phyloP scores from a whole-genome alignment of 768 basidiomycete species.

The Peribolospora baueri region DNA sequence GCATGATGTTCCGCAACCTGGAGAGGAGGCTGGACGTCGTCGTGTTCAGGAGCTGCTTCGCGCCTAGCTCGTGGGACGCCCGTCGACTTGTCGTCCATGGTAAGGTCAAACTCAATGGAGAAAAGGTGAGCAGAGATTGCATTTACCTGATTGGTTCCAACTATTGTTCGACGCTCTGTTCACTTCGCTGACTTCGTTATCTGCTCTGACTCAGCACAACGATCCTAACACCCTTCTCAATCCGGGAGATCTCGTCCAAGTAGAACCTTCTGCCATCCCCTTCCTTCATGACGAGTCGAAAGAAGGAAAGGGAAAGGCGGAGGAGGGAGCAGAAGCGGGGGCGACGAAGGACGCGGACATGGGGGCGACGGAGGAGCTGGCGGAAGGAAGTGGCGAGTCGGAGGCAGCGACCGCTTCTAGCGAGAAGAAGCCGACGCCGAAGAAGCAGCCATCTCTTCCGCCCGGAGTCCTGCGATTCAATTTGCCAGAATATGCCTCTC shows the following conservation, averaged over 20 bases:
- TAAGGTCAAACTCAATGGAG: constrained; percentile 66
- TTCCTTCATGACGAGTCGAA: constrained; percentile 28
- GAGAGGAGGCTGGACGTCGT: constrained; percentile 83
- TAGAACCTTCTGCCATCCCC: constrained; percentile 53
- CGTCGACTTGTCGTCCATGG: constrained; percentile 65
- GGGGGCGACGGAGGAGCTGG: constrained; percentile 12
- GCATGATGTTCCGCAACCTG: constrained; percentile 84
- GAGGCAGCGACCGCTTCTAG: neutral
- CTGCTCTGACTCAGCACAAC: constrained; percentile 31
- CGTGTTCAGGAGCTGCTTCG: constrained; percentile 70
- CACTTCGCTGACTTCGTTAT: neutral
- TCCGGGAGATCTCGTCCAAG: constrained; percentile 82
- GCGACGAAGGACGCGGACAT: constrained; percentile 7
- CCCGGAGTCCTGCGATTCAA: constrained; percentile 32
- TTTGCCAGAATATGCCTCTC: constrained; percentile 65
- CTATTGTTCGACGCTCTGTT: neutral
- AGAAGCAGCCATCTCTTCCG: constrained; percentile 1
- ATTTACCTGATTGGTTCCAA: neutral
- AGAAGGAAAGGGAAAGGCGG: neutral
- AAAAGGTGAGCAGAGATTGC: constrained; percentile 34
- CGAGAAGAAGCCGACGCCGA: neutral
- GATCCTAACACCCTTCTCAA: constrained; percentile 68
- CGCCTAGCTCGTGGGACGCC: constrained; percentile 71
- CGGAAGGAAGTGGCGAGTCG: constrained; percentile 2
- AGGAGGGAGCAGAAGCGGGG: constrained; percentile 8